Evolutionary conservation across 2,329 filamentous ascomycete genomes (phyloP).

Genomic region (Penicillium sp.): DNA sequence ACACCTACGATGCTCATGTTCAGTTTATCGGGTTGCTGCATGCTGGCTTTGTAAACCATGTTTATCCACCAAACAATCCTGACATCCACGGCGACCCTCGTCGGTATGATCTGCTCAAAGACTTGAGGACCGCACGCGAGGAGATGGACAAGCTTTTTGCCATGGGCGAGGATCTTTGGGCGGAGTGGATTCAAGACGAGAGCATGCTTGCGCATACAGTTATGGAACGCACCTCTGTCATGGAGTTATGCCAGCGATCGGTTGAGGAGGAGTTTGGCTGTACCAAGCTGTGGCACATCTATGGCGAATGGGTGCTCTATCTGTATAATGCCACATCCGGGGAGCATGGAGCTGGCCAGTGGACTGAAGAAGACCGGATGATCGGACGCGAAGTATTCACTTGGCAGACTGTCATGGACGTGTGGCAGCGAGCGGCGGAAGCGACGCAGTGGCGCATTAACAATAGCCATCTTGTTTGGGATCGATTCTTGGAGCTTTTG

Average conservation of each 20-base stretch:
- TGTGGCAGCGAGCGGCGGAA: conserved; percentile 58
- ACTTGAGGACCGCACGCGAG: conserved; percentile 53
- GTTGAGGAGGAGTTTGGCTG: conserved; percentile 64
- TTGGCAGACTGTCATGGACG: conserved; percentile 56
- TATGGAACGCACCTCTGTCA: conserved; percentile 60
- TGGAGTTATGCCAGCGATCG: conserved; percentile 61
- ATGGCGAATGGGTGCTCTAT: conserved; percentile 61
- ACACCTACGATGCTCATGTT: conserved; percentile 50
- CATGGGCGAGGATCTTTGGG: conserved; percentile 64
- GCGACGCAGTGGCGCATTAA: conserved; percentile 63
- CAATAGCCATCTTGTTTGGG: conserved; percentile 63
- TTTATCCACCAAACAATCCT: conserved; percentile 48
- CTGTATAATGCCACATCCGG: conserved; percentile 56
- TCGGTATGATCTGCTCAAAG: conserved; percentile 49
- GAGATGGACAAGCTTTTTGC: conserved; percentile 64
- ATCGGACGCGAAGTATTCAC: conserved; percentile 62
- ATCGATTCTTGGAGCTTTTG: conserved; percentile 59
- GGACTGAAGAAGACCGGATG: conserved; percentile 59
- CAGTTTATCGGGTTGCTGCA: conserved; percentile 51
- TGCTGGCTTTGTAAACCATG: conserved; percentile 49
- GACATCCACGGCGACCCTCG: conserved; percentile 48
- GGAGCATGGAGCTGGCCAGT: conserved; percentile 38
- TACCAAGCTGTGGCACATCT: conserved; percentile 62
- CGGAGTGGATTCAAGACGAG: conserved; percentile 65
- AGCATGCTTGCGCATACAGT: conserved; percentile 57